phyloP scores from a whole-genome alignment of 306 rosid species.

The Medicago truncatula region DNA sequence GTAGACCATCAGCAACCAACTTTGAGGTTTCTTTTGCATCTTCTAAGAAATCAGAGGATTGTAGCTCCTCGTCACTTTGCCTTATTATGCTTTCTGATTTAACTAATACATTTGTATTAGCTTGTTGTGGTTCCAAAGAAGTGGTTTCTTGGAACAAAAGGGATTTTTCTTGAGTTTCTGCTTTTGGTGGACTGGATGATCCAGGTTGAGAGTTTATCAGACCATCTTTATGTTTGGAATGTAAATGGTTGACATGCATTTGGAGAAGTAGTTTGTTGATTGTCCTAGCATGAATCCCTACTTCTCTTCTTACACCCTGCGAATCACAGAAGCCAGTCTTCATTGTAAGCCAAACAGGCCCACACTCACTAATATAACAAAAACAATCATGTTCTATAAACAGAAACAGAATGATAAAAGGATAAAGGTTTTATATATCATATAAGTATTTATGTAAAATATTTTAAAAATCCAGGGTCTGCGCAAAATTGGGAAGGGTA shows the following conservation, averaged over 20 bases:
- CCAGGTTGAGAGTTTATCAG: constrained; percentile 54
- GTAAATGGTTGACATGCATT: constrained; percentile 38
- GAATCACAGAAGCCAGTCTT: constrained; percentile 29
- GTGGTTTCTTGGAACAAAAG: constrained; percentile 51
- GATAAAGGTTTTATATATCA: background rate
- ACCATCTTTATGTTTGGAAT: constrained; percentile 49
- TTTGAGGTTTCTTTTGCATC: constrained; percentile 50
- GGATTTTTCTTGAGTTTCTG: constrained; percentile 44
- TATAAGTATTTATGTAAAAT: background rate
- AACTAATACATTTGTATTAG: constrained; percentile 42
- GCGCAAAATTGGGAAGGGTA: background rate
- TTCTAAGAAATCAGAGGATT: constrained; percentile 39
- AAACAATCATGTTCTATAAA: background rate
- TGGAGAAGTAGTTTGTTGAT: constrained; percentile 61
- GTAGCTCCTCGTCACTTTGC: constrained; percentile 36
- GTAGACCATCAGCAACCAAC: constrained; percentile 27
- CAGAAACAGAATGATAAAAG: background rate
- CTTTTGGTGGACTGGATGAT: constrained; percentile 45
- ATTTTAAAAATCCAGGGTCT: background rate
- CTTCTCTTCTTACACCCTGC: constrained; percentile 99
- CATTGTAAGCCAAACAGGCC: constrained; percentile 1
- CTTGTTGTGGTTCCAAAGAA: constrained; percentile 42
- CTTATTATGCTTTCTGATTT: constrained; percentile 40
- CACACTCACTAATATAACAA: background rate
- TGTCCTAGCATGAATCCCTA: constrained; percentile 75